These are phyloP conservation scores for Monilinia polystroma DNA, from an alignment of 2,329 filamentous ascomycete species.

Conservation along the genomic window DNA sequence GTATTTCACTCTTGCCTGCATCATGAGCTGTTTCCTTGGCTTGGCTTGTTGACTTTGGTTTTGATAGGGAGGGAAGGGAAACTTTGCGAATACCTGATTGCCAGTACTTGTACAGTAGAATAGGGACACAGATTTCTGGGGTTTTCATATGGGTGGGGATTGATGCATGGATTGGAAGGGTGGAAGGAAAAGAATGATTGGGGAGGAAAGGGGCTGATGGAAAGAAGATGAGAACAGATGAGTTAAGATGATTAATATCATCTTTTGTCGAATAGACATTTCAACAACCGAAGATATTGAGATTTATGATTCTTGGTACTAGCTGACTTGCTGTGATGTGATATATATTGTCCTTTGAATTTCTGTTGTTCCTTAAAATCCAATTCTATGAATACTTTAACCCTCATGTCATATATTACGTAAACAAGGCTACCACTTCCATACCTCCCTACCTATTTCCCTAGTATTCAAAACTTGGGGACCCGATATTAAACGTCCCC, in stretches of 20 bases:
- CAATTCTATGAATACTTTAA: too few relatives aligned
- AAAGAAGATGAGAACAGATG: constrained; percentile 8
- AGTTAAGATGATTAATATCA: constrained; percentile 3
- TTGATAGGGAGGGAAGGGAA: constrained; percentile 5
- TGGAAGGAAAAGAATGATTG: constrained; percentile 1
- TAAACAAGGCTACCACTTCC: too few relatives aligned
- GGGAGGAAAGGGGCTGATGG: background rate
- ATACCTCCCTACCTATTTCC: too few relatives aligned
- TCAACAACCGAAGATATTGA: background rate
- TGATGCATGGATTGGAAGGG: background rate
- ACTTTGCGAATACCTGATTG: constrained; percentile 6
- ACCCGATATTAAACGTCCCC: too few relatives aligned
- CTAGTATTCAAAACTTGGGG: too few relatives aligned
- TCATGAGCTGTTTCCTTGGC: constrained; percentile 12
- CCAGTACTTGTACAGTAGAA: constrained; percentile 18
- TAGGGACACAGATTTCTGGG: background rate
- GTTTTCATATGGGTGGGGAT: constrained; percentile 1
- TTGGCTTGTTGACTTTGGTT: constrained; percentile 8
- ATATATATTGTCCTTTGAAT: too few relatives aligned
- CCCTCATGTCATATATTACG: too few relatives aligned
- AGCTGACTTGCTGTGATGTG: too few relatives aligned
- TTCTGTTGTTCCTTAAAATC: too few relatives aligned
- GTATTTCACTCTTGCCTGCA: background rate
- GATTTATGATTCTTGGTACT: too few relatives aligned
- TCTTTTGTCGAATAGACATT: constrained; percentile 4